Percentiles rank a stretch among this genome's conserved stretches.
phyloP scores from a whole-genome alignment of 768 basidiomycete genomes.

The Boletus eberwhitei region DNA sequence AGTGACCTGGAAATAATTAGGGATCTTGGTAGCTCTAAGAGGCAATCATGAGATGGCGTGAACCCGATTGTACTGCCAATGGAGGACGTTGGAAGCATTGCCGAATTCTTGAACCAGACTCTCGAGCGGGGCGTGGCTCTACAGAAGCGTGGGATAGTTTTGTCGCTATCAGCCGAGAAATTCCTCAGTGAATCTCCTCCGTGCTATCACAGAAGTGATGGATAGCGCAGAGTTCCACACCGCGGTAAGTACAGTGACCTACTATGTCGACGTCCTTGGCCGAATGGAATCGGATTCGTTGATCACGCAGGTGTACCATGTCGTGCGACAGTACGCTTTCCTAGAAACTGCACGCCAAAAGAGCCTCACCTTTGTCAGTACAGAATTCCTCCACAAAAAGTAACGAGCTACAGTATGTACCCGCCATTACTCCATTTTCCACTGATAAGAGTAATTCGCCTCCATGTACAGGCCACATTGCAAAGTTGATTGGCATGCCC shows the following conservation, averaged over 20 bases:
- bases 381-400: conserved; percentile 58
- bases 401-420: conserved; percentile 70
- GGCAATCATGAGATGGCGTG: neutral
- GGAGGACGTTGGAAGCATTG: neutral
- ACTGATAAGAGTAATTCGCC: neutral
- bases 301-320: conserved; percentile 59
- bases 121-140: neutral
- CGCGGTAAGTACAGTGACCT: conserved; percentile 36
- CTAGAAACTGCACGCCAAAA: neutral
- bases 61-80: neutral
- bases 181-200: neutral
- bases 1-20: neutral
- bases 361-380: neutral
- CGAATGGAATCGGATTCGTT: neutral
- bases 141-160: neutral
- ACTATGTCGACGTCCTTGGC: neutral
- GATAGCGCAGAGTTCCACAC: conserved; percentile 64
- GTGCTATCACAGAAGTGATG: conserved; percentile 31
- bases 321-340: conserved; percentile 47
- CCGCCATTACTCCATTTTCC: neutral
- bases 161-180: neutral
- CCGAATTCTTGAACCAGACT: neutral
- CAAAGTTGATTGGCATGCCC: conserved; percentile 78
- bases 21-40: neutral
- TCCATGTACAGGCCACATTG: conserved; percentile 60